Conservation (phyloP, 805 yeast species). For the Candida xiaguanensis region DNA sequence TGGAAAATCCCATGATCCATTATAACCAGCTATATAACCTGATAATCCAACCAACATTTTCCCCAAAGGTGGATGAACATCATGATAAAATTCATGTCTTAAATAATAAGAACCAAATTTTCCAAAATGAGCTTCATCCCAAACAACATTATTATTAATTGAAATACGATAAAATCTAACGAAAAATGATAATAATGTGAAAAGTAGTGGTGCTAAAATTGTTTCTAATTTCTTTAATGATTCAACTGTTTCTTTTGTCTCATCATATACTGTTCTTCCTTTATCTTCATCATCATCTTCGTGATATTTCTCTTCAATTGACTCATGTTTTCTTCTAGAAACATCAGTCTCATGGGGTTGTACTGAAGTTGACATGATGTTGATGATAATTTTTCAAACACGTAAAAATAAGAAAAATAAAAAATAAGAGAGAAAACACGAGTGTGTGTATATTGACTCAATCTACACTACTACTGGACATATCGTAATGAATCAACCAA, state of each 20-base stretch:
- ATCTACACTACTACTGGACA: conserved; percentile 5
- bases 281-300: conserved; percentile 13
- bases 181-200: conserved; percentile 67
- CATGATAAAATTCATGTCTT: conserved; percentile 77
- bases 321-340: conserved; percentile 4
- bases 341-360: conserved; percentile 11
- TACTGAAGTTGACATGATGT: conserved; percentile 22
- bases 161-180: conserved; percentile 61
- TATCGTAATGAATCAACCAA: conserved; percentile 9
- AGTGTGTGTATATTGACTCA: background rate
- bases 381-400: conserved; percentile 6
- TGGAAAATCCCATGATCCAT: conserved; percentile 71
- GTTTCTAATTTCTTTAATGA: conserved; percentile 31
- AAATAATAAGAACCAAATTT: conserved; percentile 79
- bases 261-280: conserved; percentile 22
- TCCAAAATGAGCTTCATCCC: conserved; percentile 93
- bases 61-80: conserved; percentile 86
- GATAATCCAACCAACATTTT: conserved; percentile 76
- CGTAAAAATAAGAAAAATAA: background rate
- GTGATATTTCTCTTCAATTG: conserved; percentile 7
- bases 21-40: conserved; percentile 79
- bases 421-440: background rate
- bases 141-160: conserved; percentile 57
- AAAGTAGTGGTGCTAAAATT: conserved; percentile 52
- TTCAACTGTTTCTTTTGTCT: conserved; percentile 24